phyloP scores from a whole-genome alignment of 2,329 filamentous ascomycete genomes.

The Didymellaceae sp. region DNA sequence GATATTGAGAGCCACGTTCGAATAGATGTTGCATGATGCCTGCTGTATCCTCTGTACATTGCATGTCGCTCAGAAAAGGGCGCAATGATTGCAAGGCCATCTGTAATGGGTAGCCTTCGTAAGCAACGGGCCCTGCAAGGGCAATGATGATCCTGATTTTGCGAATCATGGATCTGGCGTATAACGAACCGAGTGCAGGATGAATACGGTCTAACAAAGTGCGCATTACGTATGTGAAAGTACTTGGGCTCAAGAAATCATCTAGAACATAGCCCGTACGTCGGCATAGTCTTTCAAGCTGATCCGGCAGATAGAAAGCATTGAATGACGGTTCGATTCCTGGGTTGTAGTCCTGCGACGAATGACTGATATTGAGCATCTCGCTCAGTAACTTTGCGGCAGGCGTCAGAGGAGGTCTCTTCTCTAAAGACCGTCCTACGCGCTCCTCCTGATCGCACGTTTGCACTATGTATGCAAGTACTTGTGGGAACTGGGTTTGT shows the following conservation, averaged over 20 bases:
- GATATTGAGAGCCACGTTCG: slow-evolving; percentile 67
- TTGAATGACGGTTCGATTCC: slow-evolving; percentile 89
- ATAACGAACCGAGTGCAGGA: slow-evolving; percentile 81
- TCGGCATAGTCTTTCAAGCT: slow-evolving; percentile 79
- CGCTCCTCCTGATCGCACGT: slow-evolving; percentile 59
- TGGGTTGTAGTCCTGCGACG: slow-evolving; percentile 69
- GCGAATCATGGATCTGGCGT: slow-evolving; percentile 84
- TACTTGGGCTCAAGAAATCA: slow-evolving; percentile 75
- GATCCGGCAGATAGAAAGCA: slow-evolving; percentile 75
- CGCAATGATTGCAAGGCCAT: slow-evolving; percentile 85
- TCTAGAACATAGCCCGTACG: slow-evolving; percentile 67
- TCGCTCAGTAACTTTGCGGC: slow-evolving; percentile 69
- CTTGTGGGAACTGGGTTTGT: slow-evolving; percentile 74
- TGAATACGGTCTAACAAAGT: slow-evolving; percentile 82
- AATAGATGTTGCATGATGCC: slow-evolving; percentile 88
- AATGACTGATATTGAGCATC: slow-evolving; percentile 74
- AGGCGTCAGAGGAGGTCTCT: slow-evolving; percentile 63
- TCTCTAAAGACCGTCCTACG: slow-evolving; percentile 58
- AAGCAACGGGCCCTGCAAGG: slow-evolving; percentile 75
- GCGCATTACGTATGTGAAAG: slow-evolving; percentile 76
- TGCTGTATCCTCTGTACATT: slow-evolving; percentile 89
- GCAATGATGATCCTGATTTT: slow-evolving; percentile 84
- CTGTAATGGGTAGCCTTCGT: slow-evolving; percentile 82
- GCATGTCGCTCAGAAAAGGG: slow-evolving; percentile 78
- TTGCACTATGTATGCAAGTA: slow-evolving; percentile 77